Evolutionary conservation across 371 early-diverging fungal genomes (phyloP).

Genomic region (Smittium mucronatum): DNA sequence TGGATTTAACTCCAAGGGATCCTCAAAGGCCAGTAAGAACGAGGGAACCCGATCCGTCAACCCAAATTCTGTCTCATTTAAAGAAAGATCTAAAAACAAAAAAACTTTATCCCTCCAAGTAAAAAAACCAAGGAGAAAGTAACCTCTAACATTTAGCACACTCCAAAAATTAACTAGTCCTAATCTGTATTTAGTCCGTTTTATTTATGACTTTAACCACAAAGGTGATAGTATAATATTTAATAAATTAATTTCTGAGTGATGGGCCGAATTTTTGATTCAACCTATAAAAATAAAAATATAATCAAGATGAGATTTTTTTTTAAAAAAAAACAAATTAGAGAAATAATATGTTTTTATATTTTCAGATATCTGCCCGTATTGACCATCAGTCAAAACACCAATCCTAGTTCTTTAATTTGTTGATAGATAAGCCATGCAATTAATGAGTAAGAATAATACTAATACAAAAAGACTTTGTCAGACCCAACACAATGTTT

Average conservation of each 20-base stretch:
- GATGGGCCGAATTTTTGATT: neutral
- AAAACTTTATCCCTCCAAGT: conserved; percentile 1
- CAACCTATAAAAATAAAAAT: neutral
- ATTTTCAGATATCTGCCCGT: conserved; percentile 9
- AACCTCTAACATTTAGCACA: neutral
- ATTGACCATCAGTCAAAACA: neutral
- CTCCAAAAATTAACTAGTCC: neutral
- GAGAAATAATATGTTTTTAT: neutral
- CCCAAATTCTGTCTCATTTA: neutral
- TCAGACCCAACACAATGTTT: neutral
- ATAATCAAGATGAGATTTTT: neutral
- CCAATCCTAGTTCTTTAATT: neutral
- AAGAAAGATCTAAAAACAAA: neutral
- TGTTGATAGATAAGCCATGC: neutral
- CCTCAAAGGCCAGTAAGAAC: neutral
- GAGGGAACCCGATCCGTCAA: conserved; percentile 4
- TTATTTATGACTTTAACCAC: neutral
- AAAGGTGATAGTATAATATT: neutral
- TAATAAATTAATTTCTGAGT: neutral
- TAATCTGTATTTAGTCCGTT: neutral
- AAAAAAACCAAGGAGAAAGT: neutral
- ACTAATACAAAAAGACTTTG: neutral
- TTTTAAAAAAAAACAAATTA: neutral
- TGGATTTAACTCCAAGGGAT: neutral
- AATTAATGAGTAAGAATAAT: neutral